phyloP scores from a whole-genome alignment of 768 basidiomycete genomes.

The Serendipita vermifera region DNA sequence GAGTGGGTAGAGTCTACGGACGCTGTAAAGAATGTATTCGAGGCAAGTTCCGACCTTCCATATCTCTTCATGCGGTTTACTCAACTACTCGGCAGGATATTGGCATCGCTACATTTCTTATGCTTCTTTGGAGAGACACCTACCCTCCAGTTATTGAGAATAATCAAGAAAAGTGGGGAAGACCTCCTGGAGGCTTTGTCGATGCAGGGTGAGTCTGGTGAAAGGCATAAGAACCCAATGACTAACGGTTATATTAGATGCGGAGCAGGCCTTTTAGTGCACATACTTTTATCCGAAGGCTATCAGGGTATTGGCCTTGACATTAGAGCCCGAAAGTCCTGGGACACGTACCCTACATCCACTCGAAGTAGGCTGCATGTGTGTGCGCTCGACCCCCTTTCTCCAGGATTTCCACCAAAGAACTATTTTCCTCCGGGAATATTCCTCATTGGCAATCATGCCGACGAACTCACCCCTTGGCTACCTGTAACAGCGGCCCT shows the following conservation, averaged over 20 bases:
- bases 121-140: slow-evolving; percentile 77
- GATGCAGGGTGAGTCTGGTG: slow-evolving; percentile 72
- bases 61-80: neutral
- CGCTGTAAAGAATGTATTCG: slow-evolving; percentile 81
- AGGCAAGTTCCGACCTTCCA: slow-evolving; percentile 34
- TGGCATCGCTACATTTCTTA: slow-evolving; percentile 85
- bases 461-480: slow-evolving; percentile 96
- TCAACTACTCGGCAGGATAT: slow-evolving; percentile 50
- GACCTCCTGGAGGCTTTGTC: slow-evolving; percentile 72
- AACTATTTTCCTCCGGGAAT: slow-evolving; percentile 30
- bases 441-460: slow-evolving; percentile 90
- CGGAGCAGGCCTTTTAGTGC: slow-evolving; percentile 85
- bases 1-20: slow-evolving; percentile 76
- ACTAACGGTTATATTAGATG: slow-evolving; percentile 36
- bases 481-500: slow-evolving; percentile 66
- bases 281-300: slow-evolving; percentile 74
- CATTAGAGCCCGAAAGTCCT: slow-evolving; percentile 71
- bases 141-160: slow-evolving; percentile 26
- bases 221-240: too few relatives aligned
- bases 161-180: slow-evolving; percentile 39
- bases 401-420: slow-evolving; percentile 15
- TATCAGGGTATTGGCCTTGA: slow-evolving; percentile 79
- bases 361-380: slow-evolving; percentile 55
- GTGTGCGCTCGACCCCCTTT: slow-evolving; percentile 54
- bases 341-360: slow-evolving; percentile 56